Percentiles rank a stretch among this genome's conserved stretches.
phyloP scores from a whole-genome alignment of 164 flowering plant genomes.

The Santalum album region DNA sequence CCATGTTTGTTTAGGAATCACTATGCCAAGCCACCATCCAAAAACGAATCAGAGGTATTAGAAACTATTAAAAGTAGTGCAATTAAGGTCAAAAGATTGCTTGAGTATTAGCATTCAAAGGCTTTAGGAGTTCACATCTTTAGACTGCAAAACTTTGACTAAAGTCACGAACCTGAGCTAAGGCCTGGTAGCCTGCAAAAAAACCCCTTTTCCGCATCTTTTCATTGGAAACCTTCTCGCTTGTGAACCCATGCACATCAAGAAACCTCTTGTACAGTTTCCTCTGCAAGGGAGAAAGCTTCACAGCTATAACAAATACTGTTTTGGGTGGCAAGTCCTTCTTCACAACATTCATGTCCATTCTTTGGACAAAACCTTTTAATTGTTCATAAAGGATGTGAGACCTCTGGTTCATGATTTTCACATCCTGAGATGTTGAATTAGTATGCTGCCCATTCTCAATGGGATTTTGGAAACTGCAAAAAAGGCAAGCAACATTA shows the following conservation, averaged over 20 bases:
- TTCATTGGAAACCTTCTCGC: constrained; percentile 45
- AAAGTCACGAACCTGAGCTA: constrained; percentile 66
- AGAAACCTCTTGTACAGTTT: constrained; percentile 77
- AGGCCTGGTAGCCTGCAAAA: constrained; percentile 91
- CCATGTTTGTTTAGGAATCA: too few species aligned
- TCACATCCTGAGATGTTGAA: constrained; percentile 80
- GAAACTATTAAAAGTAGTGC: too few species aligned
- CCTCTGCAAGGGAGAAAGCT: constrained; percentile 83
- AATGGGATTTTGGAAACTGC: constrained; percentile 96
- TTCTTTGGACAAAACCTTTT: constrained; percentile 95
- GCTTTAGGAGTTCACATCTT: too few species aligned
- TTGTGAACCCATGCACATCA: constrained; percentile 81
- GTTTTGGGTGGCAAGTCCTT: constrained; percentile 96
- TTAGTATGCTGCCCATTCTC: constrained; percentile 95
- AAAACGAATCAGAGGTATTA: too few species aligned
- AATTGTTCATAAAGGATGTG: constrained; percentile 94
- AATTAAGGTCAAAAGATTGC: too few species aligned
- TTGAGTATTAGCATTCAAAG: too few species aligned
- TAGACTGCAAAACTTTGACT: too few species aligned
- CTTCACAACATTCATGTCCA: constrained; percentile 93
- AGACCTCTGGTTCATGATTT: constrained; percentile 94
- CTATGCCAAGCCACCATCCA: too few species aligned
- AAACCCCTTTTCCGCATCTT: constrained; percentile 53
- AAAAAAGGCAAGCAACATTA: constrained; percentile 6
- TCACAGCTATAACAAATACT: constrained; percentile 85